Evolutionary conservation across 2,329 filamentous ascomycete genomes (phyloP), one percentile per base, ranked within the genome.

Genomic region (Fusarium udum): DNA sequence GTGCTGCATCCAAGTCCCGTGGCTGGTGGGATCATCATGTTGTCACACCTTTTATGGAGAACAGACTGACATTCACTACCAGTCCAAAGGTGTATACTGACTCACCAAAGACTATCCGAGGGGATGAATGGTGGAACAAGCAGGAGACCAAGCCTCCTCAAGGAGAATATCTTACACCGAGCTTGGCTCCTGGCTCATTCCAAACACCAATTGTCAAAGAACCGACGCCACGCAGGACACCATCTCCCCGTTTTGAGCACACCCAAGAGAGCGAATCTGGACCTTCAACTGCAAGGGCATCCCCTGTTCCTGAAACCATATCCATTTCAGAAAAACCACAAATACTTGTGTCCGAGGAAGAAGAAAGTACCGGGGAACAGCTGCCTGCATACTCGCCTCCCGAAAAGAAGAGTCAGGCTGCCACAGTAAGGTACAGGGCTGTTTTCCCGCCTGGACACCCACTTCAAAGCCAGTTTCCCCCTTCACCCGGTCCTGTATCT

Each of bases 11-110:
- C 16, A 87, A 86, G 62, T 92, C 91, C 32, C 86, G 87, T 67
- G 92, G 92, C 26, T 95, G 92, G 92, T 95, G 92, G 92, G 93
- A 93, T 76, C 87, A 93, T 76, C 87, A 93, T 73, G 89, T 95
- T 62, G 91, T 88, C 13, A 93, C 92, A 3, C 92, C 92, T 1
- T 94, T 94, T 76, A 76, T 82, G 22, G 85, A 87, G 77, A 86
- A 74, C 76, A 81, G 74, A 56, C 75, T 83, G 20, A 86, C 85
- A 42, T 85, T 87, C 52, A 75, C 69, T 28, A 82, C 84, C 52
- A 83, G 82, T 52, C 81, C 82, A 52, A 81, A 77, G 75, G 64
- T 80, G 56, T 80, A 78, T 61, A 60, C 71, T 32, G 79, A 81
- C 26, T 81, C 81, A 15, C 79, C 82, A 16, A 77, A 69, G 49